Conservation (phyloP, 106 monocot species). For the Amphibolis antarctica region DNA sequence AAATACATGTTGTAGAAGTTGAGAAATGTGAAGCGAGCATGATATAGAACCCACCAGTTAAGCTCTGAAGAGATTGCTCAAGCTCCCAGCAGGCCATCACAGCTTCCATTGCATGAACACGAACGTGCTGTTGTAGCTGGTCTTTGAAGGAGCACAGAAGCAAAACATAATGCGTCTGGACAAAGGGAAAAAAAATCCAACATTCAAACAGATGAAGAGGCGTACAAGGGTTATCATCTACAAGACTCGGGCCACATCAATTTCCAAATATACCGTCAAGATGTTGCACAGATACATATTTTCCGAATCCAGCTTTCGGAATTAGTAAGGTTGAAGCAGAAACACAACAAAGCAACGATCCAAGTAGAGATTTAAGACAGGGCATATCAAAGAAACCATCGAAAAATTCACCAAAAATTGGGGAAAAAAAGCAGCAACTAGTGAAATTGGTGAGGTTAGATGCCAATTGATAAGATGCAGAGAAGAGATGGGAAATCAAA, state of each 20-base stretch:
- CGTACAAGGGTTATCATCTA: too few relatives aligned
- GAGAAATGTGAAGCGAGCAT: too few relatives aligned
- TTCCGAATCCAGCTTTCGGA: too few relatives aligned
- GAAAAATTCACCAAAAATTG: background rate
- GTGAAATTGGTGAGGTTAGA: too few relatives aligned
- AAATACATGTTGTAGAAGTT: too few relatives aligned
- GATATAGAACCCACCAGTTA: conserved; percentile 40
- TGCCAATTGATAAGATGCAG: too few relatives aligned
- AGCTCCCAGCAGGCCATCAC: conserved; percentile 98
- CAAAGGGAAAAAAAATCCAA: background rate
- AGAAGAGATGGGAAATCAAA: background rate
- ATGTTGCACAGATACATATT: too few relatives aligned
- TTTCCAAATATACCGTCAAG: too few relatives aligned
- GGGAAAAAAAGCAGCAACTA: background rate
- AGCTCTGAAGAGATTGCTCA: conserved; percentile 81
- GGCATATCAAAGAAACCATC: background rate
- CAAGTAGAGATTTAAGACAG: background rate
- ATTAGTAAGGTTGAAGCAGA: too few relatives aligned
- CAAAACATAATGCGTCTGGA: conserved; percentile 78
- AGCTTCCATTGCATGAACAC: conserved; percentile 93
- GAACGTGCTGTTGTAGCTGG: conserved; percentile 84
- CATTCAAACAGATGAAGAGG: too few relatives aligned
- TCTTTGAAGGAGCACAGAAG: conserved; percentile 90
- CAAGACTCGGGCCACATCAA: too few relatives aligned
- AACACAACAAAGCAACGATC: too few relatives aligned